phyloP scores from a whole-genome alignment of 805 yeast species.

The Sungouiella thailandica region DNA sequence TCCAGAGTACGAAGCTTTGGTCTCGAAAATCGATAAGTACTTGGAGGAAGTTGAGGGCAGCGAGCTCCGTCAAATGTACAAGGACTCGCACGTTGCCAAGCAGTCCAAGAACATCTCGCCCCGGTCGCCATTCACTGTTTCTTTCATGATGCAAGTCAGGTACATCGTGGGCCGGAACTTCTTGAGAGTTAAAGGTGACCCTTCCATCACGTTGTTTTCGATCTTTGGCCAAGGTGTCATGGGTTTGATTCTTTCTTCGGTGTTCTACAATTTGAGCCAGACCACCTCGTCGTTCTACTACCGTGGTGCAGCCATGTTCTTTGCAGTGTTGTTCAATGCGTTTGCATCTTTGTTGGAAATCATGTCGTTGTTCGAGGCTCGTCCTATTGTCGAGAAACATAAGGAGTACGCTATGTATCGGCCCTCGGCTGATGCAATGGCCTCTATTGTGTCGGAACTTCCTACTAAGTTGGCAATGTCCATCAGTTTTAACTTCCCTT shows the following conservation, averaged over 20 bases:
- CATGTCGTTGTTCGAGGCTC: conserved; percentile 51
- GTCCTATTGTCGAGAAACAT: conserved; percentile 68
- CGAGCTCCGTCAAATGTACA: conserved; percentile 9
- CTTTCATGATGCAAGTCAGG: conserved; percentile 25
- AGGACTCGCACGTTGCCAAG: conserved; percentile 28
- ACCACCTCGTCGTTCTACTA: conserved; percentile 54
- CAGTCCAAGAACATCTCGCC: conserved; percentile 35
- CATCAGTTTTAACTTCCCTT: conserved; percentile 27
- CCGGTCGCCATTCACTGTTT: conserved; percentile 33
- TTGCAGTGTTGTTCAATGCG: conserved; percentile 56
- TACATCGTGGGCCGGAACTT: conserved; percentile 51
- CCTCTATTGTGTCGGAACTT: conserved; percentile 54
- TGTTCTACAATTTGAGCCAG: conserved; percentile 47
- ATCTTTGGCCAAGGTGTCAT: conserved; percentile 50
- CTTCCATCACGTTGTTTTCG: conserved; percentile 48
- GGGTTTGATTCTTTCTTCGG: conserved; percentile 57
- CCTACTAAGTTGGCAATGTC: conserved; percentile 50
- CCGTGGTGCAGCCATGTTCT: conserved; percentile 61
- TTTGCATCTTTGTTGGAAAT: conserved; percentile 58
- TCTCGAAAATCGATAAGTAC: conserved; percentile 39
- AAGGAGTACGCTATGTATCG: conserved; percentile 66
- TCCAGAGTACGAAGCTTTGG: conserved; percentile 41
- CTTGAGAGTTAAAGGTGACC: conserved; percentile 52
- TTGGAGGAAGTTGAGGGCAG: conserved; percentile 17
- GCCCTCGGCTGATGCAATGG: conserved; percentile 70